Evolutionary conservation across 2,329 filamentous ascomycete genomes (phyloP).

Genomic region (Gyromitra esculenta): DNA sequence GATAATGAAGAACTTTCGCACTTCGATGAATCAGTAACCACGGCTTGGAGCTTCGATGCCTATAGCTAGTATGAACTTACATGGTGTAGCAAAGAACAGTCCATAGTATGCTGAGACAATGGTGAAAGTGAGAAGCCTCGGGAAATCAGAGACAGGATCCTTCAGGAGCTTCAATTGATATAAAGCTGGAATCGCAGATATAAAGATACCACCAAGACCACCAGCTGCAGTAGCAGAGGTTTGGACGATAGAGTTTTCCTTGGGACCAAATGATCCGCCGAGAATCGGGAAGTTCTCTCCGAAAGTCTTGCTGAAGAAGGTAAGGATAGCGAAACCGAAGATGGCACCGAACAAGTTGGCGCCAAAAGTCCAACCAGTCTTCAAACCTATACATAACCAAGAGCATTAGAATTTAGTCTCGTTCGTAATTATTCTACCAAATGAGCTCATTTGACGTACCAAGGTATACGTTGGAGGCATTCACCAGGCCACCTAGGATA

Average conservation of each 20-base stretch:
- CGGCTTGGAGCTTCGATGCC: constrained; percentile 24
- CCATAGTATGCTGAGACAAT: constrained; percentile 72
- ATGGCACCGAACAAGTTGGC: constrained; percentile 67
- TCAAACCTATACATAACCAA: constrained; percentile 61
- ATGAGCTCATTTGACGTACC: constrained; percentile 62
- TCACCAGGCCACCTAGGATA: constrained; percentile 69
- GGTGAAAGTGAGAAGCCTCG: constrained; percentile 69
- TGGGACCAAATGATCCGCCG: constrained; percentile 68
- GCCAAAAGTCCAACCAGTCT: constrained; percentile 66
- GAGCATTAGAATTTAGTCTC: constrained; percentile 44
- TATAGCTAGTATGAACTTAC: constrained; percentile 48
- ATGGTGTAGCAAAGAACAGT: constrained; percentile 70
- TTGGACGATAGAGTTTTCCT: constrained; percentile 72
- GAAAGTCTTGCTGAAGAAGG: constrained; percentile 65
- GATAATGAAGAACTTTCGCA: constrained; percentile 75
- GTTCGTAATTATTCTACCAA: constrained; percentile 55
- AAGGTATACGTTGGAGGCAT: constrained; percentile 71
- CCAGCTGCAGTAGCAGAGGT: constrained; percentile 70
- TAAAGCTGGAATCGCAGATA: constrained; percentile 70
- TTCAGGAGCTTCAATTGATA: constrained; percentile 67
- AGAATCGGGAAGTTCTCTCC: constrained; percentile 65
- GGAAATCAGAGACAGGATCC: constrained; percentile 67
- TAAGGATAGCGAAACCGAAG: constrained; percentile 70
- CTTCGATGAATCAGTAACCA: constrained; percentile 54
- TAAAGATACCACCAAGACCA: constrained; percentile 68